Percentiles rank a stretch among this genome's conserved stretches.
Conservation (phyloP, 2,329 filamentous ascomycete genomes). For the Pyricularia grisea region DNA sequence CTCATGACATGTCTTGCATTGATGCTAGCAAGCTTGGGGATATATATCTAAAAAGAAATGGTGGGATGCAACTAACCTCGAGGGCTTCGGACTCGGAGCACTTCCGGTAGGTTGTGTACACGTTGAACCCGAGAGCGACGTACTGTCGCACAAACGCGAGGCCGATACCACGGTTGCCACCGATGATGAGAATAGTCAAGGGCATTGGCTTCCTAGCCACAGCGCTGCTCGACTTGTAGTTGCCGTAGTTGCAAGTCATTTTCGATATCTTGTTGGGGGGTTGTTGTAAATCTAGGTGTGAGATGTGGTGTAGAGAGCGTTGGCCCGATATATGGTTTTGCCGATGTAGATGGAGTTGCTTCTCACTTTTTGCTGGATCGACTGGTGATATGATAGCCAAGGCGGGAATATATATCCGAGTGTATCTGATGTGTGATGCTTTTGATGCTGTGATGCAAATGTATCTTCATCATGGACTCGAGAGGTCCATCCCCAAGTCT, state of each 20-base stretch:
- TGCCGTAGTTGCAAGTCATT: background rate
- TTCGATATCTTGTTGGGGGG: background rate
- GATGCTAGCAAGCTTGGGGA: background rate
- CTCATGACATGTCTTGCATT: background rate
- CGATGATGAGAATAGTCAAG: conserved; percentile 4
- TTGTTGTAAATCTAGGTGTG: background rate
- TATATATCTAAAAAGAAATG: background rate
- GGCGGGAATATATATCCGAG: background rate
- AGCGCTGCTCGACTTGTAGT: background rate
- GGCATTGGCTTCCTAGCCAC: background rate
- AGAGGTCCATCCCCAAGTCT: background rate
- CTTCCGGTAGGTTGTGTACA: conserved; percentile 4
- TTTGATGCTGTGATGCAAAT: background rate
- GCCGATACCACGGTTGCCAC: conserved; percentile 4
- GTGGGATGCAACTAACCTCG: background rate
- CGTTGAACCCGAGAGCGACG: conserved; percentile 4
- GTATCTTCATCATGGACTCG: background rate
- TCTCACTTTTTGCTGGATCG: background rate
- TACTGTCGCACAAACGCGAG: conserved; percentile 6
- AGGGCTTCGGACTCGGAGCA: conserved; percentile 1
- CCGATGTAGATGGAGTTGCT: background rate
- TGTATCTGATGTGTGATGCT: background rate
- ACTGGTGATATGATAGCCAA: background rate
- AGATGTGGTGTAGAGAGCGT: background rate
- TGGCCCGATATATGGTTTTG: background rate